phyloP scores from a whole-genome alignment of 768 basidiomycete species.

The Kwoniella heveanensis region DNA sequence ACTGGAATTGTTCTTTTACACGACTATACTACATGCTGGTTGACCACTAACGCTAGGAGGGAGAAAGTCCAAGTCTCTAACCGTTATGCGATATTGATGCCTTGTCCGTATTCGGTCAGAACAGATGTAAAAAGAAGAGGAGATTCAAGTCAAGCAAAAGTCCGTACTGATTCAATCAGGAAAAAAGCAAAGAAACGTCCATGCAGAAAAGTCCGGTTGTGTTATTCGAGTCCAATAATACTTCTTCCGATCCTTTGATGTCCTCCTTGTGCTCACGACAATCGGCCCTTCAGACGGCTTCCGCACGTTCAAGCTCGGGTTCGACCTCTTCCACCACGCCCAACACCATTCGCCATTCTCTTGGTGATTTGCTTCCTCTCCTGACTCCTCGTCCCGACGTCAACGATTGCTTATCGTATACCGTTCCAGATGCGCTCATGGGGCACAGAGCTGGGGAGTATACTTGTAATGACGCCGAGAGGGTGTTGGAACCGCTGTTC shows the following conservation, averaged over 20 bases:
- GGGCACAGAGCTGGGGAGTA: slow-evolving; percentile 1
- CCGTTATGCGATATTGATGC: background rate
- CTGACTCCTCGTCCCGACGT: slow-evolving; percentile 8
- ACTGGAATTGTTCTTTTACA: background rate
- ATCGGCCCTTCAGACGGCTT: slow-evolving; percentile 7
- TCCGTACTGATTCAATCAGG: slow-evolving; percentile 4
- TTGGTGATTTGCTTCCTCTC: slow-evolving; percentile 16
- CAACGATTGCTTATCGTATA: slow-evolving; percentile 2
- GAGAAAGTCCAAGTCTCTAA: background rate
- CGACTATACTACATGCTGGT: background rate
- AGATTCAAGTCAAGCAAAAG: background rate
- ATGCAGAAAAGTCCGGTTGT: slow-evolving; percentile 7
- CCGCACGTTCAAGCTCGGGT: slow-evolving; percentile 11
- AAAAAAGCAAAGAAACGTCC: background rate
- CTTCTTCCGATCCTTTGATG: background rate
- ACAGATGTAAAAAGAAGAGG: background rate
- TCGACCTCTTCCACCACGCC: slow-evolving; percentile 24
- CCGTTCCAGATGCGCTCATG: background rate
- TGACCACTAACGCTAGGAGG: background rate
- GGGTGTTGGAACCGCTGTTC: background rate
- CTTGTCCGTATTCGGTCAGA: background rate
- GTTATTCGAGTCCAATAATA: background rate
- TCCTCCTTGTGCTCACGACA: background rate
- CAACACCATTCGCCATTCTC: slow-evolving; percentile 21
- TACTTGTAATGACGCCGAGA: slow-evolving; percentile 9